A percentile compares a stretch with the other conserved stretches of the same genome.
Conservation (phyloP, 2,329 filamentous ascomycete genomes). For the Diaporthe batatas region DNA sequence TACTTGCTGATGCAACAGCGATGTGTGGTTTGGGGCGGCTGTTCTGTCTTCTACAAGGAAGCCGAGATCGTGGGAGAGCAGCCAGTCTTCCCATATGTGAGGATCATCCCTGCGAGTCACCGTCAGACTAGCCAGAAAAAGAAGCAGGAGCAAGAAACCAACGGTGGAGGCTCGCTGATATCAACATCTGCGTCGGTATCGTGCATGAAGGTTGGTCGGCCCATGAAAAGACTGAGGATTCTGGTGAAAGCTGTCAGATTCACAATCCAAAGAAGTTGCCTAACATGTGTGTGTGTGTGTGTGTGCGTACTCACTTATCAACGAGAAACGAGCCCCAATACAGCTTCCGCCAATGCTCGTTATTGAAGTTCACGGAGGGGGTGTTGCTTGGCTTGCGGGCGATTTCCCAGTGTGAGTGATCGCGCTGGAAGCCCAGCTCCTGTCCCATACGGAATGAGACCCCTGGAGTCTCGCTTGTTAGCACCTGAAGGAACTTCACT, state of each 20-base stretch:
- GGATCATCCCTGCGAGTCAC: background rate
- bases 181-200: conserved; percentile 8
- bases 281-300: no score
- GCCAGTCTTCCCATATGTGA: background rate
- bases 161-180: conserved; percentile 16
- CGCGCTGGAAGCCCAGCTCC: conserved; percentile 41
- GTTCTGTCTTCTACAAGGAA: background rate
- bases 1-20: background rate
- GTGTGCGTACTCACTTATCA: background rate
- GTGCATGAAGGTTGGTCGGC: conserved; percentile 14
- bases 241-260: background rate
- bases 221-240: background rate
- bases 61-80: background rate
- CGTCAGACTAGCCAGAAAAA: background rate
- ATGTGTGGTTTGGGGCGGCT: background rate
- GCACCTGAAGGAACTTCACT: background rate
- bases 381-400: background rate
- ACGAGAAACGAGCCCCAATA: conserved; percentile 9
- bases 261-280: no score
- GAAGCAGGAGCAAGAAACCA: background rate
- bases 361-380: background rate
- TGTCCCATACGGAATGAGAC: conserved; percentile 44
- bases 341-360: conserved; percentile 18
- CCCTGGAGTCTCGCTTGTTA: conserved; percentile 32
- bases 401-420: conserved; percentile 25